These are phyloP conservation scores for Aspergillus fumigatus DNA, from an alignment of 2,329 filamentous ascomycete species.

Conservation along the genomic window DNA sequence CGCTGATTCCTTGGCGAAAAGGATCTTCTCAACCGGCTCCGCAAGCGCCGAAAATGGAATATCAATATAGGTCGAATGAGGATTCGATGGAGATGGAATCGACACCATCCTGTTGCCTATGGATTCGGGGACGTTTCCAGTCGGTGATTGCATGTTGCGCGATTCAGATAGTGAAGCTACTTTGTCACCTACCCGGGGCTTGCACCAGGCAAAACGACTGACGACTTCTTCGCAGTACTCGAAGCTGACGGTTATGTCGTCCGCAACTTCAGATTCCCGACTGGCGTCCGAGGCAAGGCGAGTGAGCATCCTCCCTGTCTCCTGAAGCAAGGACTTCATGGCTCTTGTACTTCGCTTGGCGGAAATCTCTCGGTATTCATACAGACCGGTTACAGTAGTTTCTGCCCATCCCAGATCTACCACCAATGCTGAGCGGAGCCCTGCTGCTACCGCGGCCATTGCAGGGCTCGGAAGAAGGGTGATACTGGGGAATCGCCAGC, in stretches of 20 bases:
- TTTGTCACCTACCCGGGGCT: conserved; percentile 15
- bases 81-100: conserved; percentile 42
- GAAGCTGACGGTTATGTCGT: conserved; percentile 55
- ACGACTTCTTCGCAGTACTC: conserved; percentile 78
- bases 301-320: conserved; percentile 52
- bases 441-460: conserved; percentile 71
- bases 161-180: not conserved
- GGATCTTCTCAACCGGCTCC: conserved; percentile 67
- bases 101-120: conserved; percentile 36
- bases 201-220: conserved; percentile 74
- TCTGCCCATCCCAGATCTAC: conserved; percentile 92
- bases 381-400: conserved; percentile 78
- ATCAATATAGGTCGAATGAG: conserved; percentile 44
- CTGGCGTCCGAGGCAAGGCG: conserved; percentile 14
- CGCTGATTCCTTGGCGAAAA: conserved; percentile 59
- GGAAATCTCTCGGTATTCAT: conserved; percentile 80
- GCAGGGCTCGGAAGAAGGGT: conserved; percentile 75
- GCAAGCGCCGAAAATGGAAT: conserved; percentile 68
- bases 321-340: conserved; percentile 65
- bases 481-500: conserved; percentile 73
- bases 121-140: conserved; percentile 2
- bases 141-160: not conserved
- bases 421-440: conserved; percentile 77
- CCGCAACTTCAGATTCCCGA: conserved; percentile 29
- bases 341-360: conserved; percentile 68